A percentile compares a stretch with the other conserved stretches of the same genome.
Evolutionary conservation across 2,329 filamentous ascomycete genomes (phyloP).

Genomic region (Tympanopsis confertula): DNA sequence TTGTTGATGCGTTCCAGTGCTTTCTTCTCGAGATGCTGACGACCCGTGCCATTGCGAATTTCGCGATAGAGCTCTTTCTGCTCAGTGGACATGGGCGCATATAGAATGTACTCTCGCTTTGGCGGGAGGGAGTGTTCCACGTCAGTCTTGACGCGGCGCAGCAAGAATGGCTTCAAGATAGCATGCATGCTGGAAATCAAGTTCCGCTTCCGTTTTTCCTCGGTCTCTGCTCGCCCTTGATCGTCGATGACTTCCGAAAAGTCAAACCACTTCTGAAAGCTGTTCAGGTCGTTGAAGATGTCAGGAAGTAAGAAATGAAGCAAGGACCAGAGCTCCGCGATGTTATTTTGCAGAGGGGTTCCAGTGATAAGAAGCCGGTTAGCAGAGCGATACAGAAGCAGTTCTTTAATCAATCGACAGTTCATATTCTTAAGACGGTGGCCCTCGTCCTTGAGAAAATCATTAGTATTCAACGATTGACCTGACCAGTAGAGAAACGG

Average conservation of each 20-base stretch:
- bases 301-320: conserved; percentile 86
- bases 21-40: conserved; percentile 74
- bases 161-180: conserved; percentile 79
- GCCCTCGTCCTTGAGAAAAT: conserved; percentile 61
- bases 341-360: conserved; percentile 88
- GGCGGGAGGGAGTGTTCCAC: conserved; percentile 86
- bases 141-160: conserved; percentile 83
- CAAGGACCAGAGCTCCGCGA: conserved; percentile 88
- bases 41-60: conserved; percentile 41
- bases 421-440: conserved; percentile 97
- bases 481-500: neutral
- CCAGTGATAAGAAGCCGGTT: conserved; percentile 88
- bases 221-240: conserved; percentile 63
- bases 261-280: conserved; percentile 93
- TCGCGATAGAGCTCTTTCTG: conserved; percentile 80
- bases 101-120: conserved; percentile 92
- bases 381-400: conserved; percentile 79
- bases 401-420: conserved; percentile 77
- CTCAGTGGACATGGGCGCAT: conserved; percentile 79
- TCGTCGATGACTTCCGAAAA: conserved; percentile 86
- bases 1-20: conserved; percentile 40
- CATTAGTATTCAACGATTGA: neutral
- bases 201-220: conserved; percentile 66
- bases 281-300: conserved; percentile 86
- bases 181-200: conserved; percentile 82